A percentile compares a stretch with the other conserved stretches of the same genome.
phyloP scores from a whole-genome alignment of 139 green algal species.

The Haematococcus sp. region DNA sequence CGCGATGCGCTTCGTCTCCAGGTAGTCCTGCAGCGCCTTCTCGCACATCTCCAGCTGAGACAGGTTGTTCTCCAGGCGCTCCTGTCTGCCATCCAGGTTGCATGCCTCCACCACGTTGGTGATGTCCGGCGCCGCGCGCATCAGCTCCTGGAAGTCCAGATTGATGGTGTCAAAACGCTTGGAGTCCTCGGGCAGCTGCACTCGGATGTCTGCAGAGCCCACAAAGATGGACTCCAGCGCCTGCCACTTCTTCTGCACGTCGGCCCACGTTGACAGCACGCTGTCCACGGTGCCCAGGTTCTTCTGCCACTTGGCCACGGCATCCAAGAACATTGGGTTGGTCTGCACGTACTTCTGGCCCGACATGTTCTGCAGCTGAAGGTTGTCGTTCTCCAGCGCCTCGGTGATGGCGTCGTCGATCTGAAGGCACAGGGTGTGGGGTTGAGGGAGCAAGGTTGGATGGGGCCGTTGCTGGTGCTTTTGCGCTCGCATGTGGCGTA shows the following conservation, averaged over 20 bases:
- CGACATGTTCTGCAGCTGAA: constrained; percentile 86
- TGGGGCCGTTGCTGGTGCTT: not conserved
- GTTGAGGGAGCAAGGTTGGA: not conserved
- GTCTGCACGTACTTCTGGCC: constrained; percentile 85
- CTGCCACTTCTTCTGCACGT: constrained; percentile 92
- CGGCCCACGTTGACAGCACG: constrained; percentile 74
- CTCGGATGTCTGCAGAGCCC: constrained; percentile 83
- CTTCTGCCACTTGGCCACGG: constrained; percentile 82
- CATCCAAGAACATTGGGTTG: constrained; percentile 86
- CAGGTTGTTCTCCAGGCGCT: constrained; percentile 86
- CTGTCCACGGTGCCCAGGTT: constrained; percentile 82
- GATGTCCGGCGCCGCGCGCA: constrained; percentile 69
- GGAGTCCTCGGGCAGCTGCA: constrained; percentile 87
- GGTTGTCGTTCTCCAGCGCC: constrained; percentile 85
- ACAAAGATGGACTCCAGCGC: constrained; percentile 90
- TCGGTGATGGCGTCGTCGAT: constrained; percentile 59
- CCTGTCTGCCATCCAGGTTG: constrained; percentile 82
- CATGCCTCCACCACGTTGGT: constrained; percentile 87
- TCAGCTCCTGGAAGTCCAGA: constrained; percentile 78
- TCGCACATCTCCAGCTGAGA: constrained; percentile 87
- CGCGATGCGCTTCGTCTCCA: constrained; percentile 89
- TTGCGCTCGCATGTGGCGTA: constrained; percentile 2
- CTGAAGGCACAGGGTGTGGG: not conserved
- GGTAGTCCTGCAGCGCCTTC: constrained; percentile 91
- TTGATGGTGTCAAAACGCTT: constrained; percentile 87